Base-by-base conservation (phyloP, 352 stramenopile species). In the Pythium utonaiense region DNA sequence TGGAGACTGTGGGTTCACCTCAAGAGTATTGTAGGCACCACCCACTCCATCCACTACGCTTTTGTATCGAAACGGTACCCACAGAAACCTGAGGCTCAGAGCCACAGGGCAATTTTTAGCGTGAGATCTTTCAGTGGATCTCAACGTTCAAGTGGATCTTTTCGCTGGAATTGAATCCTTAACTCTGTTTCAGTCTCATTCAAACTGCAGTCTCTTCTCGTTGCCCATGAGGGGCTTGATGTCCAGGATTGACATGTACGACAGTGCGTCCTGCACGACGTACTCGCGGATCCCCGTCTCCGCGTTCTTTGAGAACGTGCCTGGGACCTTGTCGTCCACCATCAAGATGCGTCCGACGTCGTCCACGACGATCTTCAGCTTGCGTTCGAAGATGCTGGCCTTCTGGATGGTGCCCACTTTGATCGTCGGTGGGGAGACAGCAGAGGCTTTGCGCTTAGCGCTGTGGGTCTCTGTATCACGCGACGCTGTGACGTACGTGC, bases 221-320 rank as follows among this genome's bases (percentile, higher is more conserved):
- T 77, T 70, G 24, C 67, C 67, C 13, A 87, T 53, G 25, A 87
- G 63, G 36, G 71, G 66, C 28, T 87, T 87, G 60, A 87, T 83
- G 53, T 45, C 38, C 4, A 45, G 16, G 16, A 45, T 45, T 9
- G 38, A 45, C 38, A 45, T 45, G 16, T 45, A 45, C n/a, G 77
- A 75, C 9, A 88, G 70, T n/a, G 71, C 75, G 27, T 88, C 78
- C 10, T 58, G 54, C 2, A 78, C 72, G 0, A 64, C 28, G 58
- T 74, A 85, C 53, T 85, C 38, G 16, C 38, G 38, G n/a, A 45
- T 45, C 1, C 38, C 38, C 1, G 38, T 45, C 38, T 45, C 38
- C 1, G 38, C 38, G n/a, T 45, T 76, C 41, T 71, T 76, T 13
- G 34, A 24, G 16, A 77, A 71, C 22, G 69, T 72, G 8, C 77